A percentile compares a stretch with the other conserved stretches of the same genome.
These are phyloP conservation scores for Ciborinia camelliae DNA, from an alignment of 2,329 filamentous ascomycete genomes.

Conservation along the genomic window DNA sequence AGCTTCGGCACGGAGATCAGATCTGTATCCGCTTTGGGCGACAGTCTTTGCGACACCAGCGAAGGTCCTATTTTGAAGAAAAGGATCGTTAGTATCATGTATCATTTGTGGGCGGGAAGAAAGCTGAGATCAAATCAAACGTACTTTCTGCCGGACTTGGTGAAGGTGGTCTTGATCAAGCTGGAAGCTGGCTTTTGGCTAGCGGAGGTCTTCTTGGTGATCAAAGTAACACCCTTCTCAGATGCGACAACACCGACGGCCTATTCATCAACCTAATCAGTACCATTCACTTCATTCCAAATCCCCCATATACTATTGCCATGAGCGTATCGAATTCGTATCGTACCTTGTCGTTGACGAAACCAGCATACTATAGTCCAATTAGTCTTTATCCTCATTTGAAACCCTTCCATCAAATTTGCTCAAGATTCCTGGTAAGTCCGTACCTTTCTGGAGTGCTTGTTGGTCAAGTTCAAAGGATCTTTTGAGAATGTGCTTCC, in stretches of 20 bases:
- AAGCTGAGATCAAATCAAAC: constrained; percentile 37
- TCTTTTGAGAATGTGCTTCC: constrained; percentile 90
- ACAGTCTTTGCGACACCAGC: constrained; percentile 78
- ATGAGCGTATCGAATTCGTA: not conserved
- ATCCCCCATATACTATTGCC: not conserved
- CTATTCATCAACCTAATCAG: constrained; percentile 39
- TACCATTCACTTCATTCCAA: constrained; percentile 1
- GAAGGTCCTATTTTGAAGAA: constrained; percentile 64
- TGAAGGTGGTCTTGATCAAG: constrained; percentile 64
- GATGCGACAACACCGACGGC: constrained; percentile 75
- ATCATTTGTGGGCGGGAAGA: not conserved
- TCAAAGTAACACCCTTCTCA: constrained; percentile 74
- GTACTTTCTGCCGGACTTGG: constrained; percentile 77
- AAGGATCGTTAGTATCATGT: not conserved
- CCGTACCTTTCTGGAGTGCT: constrained; percentile 82
- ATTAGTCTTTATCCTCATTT: constrained; percentile 19
- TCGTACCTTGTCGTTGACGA: constrained; percentile 86
- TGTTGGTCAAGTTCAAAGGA: constrained; percentile 89
- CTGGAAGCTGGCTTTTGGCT: constrained; percentile 69
- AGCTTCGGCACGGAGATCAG: constrained; percentile 72
- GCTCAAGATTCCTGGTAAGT: constrained; percentile 9
- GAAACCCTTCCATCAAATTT: not conserved
- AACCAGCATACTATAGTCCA: constrained; percentile 74
- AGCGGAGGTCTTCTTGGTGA: constrained; percentile 78
- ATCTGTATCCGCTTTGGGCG: constrained; percentile 81